phyloP scores from a whole-genome alignment of 2,329 filamentous ascomycete genomes.

The Hyphodiscus sp. region DNA sequence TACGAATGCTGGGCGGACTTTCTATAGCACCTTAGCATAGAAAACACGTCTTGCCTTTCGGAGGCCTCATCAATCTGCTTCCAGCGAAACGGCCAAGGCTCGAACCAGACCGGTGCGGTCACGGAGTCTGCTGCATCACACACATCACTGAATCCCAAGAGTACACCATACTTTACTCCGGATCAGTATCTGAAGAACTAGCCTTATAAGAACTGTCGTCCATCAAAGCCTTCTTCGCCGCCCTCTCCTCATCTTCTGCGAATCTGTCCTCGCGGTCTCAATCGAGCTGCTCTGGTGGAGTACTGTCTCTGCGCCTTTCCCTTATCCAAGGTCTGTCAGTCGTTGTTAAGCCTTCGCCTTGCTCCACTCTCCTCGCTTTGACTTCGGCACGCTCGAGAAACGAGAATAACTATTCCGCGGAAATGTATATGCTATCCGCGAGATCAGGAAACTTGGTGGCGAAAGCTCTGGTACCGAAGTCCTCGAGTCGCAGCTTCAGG shows the following conservation, averaged over 20 bases:
- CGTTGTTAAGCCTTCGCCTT: constrained; percentile 5
- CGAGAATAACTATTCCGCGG: constrained; percentile 2
- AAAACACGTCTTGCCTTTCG: too few species aligned
- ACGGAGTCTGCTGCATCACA: too few species aligned
- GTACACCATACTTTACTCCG: too few species aligned
- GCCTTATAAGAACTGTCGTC: constrained; percentile 16
- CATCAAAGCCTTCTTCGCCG: constrained; percentile 12
- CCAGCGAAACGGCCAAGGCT: too few species aligned
- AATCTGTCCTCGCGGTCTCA: constrained; percentile 17
- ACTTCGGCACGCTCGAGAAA: constrained; percentile 8
- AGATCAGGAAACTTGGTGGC: constrained; percentile 7
- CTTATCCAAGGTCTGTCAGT: constrained; percentile 13
- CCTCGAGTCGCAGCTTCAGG: constrained; percentile 4
- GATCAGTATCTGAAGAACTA: constrained; percentile 12
- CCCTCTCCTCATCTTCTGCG: constrained; percentile 15
- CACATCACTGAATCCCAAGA: too few species aligned
- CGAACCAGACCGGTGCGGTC: too few species aligned
- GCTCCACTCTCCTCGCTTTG: constrained; percentile 9
- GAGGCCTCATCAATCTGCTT: too few species aligned
- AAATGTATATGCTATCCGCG: constrained; percentile 4
- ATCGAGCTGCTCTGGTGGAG: constrained; percentile 17
- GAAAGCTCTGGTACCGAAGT: constrained; percentile 9
- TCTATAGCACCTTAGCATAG: background rate
- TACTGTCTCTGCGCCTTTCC: constrained; percentile 16
- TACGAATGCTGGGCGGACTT: too few species aligned